These are phyloP conservation scores for Wickerhamomyces sydowiorum DNA, from an alignment of 805 yeast genomes.

Conservation along the genomic window DNA sequence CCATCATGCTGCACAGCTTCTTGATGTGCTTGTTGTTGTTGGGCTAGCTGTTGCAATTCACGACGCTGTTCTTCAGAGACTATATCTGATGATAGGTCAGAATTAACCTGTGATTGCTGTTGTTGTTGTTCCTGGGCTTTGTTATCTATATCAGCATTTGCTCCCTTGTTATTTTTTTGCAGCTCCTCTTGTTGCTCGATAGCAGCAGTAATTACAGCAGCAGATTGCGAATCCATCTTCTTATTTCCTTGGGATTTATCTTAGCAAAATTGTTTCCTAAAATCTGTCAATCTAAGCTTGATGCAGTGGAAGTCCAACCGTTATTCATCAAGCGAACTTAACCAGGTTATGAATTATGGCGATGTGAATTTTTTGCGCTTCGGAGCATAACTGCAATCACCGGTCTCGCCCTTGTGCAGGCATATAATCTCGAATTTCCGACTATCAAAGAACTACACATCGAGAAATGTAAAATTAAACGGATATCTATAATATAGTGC, in stretches of 20 bases:
- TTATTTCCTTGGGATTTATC: not conserved
- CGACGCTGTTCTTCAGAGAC: conserved; percentile 1
- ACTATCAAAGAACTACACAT: too few species aligned
- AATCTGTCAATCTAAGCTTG: not conserved
- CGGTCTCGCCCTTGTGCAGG: too few species aligned
- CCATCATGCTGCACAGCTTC: not conserved
- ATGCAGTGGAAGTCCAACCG: not conserved
- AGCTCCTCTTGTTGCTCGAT: conserved; percentile 28
- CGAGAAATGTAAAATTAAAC: too few species aligned
- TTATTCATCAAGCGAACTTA: conserved; percentile 2
- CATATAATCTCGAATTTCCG: too few species aligned
- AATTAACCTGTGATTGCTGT: not conserved
- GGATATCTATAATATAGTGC: too few species aligned
- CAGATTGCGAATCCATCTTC: conserved; percentile 13
- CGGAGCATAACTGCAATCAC: too few species aligned
- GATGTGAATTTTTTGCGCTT: too few species aligned
- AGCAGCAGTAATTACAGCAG: conserved; percentile 20
- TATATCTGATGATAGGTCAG: not conserved
- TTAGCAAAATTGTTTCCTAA: too few species aligned
- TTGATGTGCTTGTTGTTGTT: conserved; percentile 1
- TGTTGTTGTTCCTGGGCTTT: conserved; percentile 3
- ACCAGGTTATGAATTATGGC: conserved; percentile 3
- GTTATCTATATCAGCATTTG: too few species aligned
- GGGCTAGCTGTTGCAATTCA: conserved; percentile 1
- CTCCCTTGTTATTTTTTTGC: conserved; percentile 47